Percentiles rank a stretch among this genome's conserved stretches.
phyloP scores from a whole-genome alignment of 441 rosid genomes.

The Metrosideros polymorpha region DNA sequence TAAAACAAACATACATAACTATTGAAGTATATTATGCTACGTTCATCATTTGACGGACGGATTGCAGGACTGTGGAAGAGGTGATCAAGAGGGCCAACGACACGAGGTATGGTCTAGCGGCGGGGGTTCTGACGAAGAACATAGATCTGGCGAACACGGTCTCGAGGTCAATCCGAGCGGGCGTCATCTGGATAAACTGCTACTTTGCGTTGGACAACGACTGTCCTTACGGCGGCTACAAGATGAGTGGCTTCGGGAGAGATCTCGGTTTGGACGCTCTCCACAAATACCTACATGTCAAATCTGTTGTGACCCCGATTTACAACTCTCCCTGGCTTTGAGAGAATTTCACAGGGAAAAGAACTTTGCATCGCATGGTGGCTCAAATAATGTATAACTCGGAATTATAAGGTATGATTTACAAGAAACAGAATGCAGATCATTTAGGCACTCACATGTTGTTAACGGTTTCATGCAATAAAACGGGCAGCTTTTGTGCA shows the following conservation, averaged over 20 bases:
- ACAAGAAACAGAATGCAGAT: not conserved
- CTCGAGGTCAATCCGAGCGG: slow-evolving; percentile 74
- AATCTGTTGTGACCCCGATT: slow-evolving; percentile 71
- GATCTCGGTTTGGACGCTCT: slow-evolving; percentile 61
- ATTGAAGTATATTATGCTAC: not conserved
- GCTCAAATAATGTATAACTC: not conserved
- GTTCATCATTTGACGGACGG: not conserved
- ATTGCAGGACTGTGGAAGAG: slow-evolving; percentile 65
- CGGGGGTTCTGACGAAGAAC: slow-evolving; percentile 65
- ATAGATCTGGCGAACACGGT: slow-evolving; percentile 66
- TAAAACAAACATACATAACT: not conserved
- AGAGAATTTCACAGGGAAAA: not conserved
- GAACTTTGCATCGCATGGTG: not conserved
- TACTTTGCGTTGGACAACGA: slow-evolving; percentile 51
- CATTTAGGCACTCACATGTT: not conserved
- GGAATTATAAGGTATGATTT: not conserved
- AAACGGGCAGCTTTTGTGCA: not conserved
- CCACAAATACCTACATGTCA: slow-evolving; percentile 54
- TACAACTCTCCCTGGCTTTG: slow-evolving; percentile 80
- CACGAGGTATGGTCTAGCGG: slow-evolving; percentile 73
- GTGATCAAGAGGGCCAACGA: slow-evolving; percentile 58
- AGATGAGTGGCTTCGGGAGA: slow-evolving; percentile 71
- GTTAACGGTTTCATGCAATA: not conserved
- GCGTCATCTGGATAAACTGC: slow-evolving; percentile 80
- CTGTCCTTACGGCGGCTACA: slow-evolving; percentile 77